phyloP scores from a whole-genome alignment of 2,329 filamentous ascomycete genomes.

The Metarhizium guizhouense region DNA sequence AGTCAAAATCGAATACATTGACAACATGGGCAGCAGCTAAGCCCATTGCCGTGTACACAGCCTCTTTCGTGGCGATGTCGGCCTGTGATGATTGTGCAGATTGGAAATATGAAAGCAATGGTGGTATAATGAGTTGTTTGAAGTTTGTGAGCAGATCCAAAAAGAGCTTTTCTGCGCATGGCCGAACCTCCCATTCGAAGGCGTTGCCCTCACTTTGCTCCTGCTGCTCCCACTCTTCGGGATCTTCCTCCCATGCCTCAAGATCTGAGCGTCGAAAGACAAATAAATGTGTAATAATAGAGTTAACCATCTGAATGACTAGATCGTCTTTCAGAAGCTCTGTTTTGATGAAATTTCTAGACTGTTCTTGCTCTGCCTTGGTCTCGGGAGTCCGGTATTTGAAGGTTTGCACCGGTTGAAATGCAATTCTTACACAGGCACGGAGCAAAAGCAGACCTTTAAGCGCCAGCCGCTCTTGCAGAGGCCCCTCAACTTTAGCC shows the following conservation, averaged over 20 bases:
- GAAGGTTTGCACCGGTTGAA: slow-evolving; percentile 72
- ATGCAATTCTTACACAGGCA: slow-evolving; percentile 77
- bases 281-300: slow-evolving; percentile 80
- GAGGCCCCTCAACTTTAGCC: slow-evolving; percentile 47
- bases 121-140: slow-evolving; percentile 70
- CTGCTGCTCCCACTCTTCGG: slow-evolving; percentile 88
- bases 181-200: slow-evolving; percentile 86
- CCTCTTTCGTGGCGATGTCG: slow-evolving; percentile 81
- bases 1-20: slow-evolving; percentile 71
- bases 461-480: slow-evolving; percentile 71
- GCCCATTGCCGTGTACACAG: slow-evolving; percentile 88
- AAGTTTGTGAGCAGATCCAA: slow-evolving; percentile 84
- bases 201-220: slow-evolving; percentile 78
- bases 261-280: slow-evolving; percentile 79
- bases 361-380: slow-evolving; percentile 66
- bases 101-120: slow-evolving; percentile 74
- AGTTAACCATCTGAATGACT: slow-evolving; percentile 72
- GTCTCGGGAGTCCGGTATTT: slow-evolving; percentile 68
- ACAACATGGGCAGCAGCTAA: slow-evolving; percentile 71
- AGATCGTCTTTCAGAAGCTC: slow-evolving; percentile 70
- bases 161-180: slow-evolving; percentile 90
- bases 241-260: slow-evolving; percentile 86
- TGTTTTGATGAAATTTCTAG: slow-evolving; percentile 59
- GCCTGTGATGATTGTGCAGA: slow-evolving; percentile 56
- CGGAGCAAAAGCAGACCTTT: slow-evolving; percentile 77